Percentiles rank a stretch among this genome's conserved stretches.
Evolutionary conservation across 2,329 filamentous ascomycete genomes (phyloP).

Genomic region (Fusarium longipes): DNA sequence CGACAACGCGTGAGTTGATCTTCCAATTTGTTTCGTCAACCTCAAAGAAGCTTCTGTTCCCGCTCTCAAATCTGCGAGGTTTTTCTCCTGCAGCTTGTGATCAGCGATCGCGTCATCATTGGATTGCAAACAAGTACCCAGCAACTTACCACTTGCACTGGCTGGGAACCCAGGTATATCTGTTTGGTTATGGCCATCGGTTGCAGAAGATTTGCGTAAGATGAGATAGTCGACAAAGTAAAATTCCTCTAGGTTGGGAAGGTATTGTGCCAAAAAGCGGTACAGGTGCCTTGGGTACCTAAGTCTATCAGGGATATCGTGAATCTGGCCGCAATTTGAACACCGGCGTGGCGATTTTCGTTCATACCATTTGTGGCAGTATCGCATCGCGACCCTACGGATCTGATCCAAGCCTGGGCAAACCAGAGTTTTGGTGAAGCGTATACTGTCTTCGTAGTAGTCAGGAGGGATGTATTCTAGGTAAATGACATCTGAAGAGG

Average conservation of each 20-base stretch:
- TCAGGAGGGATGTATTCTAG: constrained; percentile 51
- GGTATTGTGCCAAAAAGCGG: constrained; percentile 56
- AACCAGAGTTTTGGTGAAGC: constrained; percentile 42
- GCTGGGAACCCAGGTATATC: background rate
- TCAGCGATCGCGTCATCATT: constrained; percentile 20
- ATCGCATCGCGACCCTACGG: constrained; percentile 56
- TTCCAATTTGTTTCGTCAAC: constrained; percentile 51
- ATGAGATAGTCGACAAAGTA: constrained; percentile 60
- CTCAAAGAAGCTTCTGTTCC: constrained; percentile 50
- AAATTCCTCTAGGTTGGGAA: constrained; percentile 57
- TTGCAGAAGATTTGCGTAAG: constrained; percentile 43
- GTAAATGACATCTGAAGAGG: constrained; percentile 49
- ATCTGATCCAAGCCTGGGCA: constrained; percentile 50
- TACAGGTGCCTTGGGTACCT: constrained; percentile 56
- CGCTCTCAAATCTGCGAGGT: constrained; percentile 29
- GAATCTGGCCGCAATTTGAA: constrained; percentile 49
- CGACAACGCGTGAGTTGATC: constrained; percentile 50
- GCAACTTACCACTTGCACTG: constrained; percentile 21
- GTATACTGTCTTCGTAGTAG: constrained; percentile 44
- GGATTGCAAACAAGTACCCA: too few relatives aligned
- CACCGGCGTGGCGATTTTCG: constrained; percentile 46
- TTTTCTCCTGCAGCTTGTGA: constrained; percentile 6
- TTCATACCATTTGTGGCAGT: constrained; percentile 56
- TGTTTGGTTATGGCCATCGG: background rate
- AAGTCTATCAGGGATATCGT: constrained; percentile 43